Base-by-base conservation (phyloP, 768 basidiomycete species). In the Trametes coccinea region DNA sequence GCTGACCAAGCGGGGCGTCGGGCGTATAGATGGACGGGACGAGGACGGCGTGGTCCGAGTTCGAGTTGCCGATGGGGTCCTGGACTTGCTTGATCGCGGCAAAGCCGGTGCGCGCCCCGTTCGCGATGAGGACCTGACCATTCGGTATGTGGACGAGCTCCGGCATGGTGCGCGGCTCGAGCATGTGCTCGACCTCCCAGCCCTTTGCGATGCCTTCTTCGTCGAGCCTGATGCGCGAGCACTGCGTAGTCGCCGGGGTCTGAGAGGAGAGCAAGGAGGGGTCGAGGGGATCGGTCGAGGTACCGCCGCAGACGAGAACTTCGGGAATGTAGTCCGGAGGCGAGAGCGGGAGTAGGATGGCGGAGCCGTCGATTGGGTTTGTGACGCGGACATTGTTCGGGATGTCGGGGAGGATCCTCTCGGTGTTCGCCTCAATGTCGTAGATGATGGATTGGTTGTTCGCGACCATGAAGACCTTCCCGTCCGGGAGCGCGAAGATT, bases 371-470 rank as follows among this genome's bases (percentile, higher is more conserved):
- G 87, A 92, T 89, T 1, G 91, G 91, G 72, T 93, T 93, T 0
- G 91, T 91, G 37, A 92, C 85, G 39, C 88, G 89, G n/a, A 91
- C 84, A 50, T 85, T 86, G 64, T 93, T 90, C 13, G 91, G 90
- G 67, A 92, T 81, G 53, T 69, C 73, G 29, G 91, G 91, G 16
- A 92, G 81, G 39, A 80, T 75, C 33, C 72, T 76, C 72, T 92
- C 90, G 2, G 74, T 78, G 68, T 91, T 85, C 13, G 72, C 71
- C 65, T 79, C 72, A 89, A 89, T 90, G 73, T 93, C 83, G 67
- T 92, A 93, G 65, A 92, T 86, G 78, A 87, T 90, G 5, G 89
- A 87, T 60, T 91, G 86, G 50, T 77, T 83, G 69, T 91, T 91
- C 5, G 91, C 91, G 31, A 88, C 90, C 55, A 93, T 80, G 71